Evolutionary conservation across 1,139 yeast species (phyloP).

Genomic region (Magnusiomyces tetraspermus): DNA sequence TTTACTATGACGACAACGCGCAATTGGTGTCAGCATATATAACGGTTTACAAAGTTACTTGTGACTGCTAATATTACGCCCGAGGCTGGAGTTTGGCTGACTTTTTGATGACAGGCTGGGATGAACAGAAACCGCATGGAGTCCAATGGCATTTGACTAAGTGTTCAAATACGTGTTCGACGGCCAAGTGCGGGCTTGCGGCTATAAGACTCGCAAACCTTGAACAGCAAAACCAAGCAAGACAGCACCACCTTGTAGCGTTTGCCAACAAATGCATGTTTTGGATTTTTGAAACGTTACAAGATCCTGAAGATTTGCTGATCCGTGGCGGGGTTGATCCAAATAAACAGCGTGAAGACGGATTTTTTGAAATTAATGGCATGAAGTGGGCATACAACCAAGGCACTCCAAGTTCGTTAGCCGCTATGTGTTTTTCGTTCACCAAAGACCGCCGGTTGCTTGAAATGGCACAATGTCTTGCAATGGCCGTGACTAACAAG

Average conservation of each 20-base stretch:
- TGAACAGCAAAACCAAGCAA: neutral
- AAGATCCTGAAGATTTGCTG: slow-evolving; percentile 47
- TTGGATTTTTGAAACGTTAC: slow-evolving; percentile 45
- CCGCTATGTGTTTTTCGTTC: slow-evolving; percentile 42
- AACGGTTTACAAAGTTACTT: slow-evolving; percentile 62
- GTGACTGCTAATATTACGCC: slow-evolving; percentile 44
- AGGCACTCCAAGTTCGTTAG: slow-evolving; percentile 55
- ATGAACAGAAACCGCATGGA: slow-evolving; percentile 41
- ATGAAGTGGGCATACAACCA: slow-evolving; percentile 64
- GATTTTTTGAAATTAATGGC: slow-evolving; percentile 11
- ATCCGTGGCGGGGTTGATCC: slow-evolving; percentile 50
- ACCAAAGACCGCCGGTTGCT: slow-evolving; percentile 50
- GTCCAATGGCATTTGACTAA: slow-evolving; percentile 59
- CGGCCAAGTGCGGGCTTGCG: slow-evolving; percentile 63
- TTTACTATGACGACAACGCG: slow-evolving; percentile 69
- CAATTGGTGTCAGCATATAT: slow-evolving; percentile 61
- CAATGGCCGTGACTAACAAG: slow-evolving; percentile 49
- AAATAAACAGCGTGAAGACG: slow-evolving; percentile 42
- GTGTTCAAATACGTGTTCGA: slow-evolving; percentile 58
- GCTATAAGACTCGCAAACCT: slow-evolving; percentile 46
- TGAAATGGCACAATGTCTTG: slow-evolving; percentile 49
- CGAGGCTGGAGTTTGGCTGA: slow-evolving; percentile 51
- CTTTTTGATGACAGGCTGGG: slow-evolving; percentile 62
- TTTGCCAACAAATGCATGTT: slow-evolving; percentile 48
- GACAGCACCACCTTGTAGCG: slow-evolving; percentile 36